Percentiles rank a stretch among this genome's conserved stretches.
Evolutionary conservation across 768 basidiomycete species (phyloP).

Genomic region (Dioszegia crocea): DNA sequence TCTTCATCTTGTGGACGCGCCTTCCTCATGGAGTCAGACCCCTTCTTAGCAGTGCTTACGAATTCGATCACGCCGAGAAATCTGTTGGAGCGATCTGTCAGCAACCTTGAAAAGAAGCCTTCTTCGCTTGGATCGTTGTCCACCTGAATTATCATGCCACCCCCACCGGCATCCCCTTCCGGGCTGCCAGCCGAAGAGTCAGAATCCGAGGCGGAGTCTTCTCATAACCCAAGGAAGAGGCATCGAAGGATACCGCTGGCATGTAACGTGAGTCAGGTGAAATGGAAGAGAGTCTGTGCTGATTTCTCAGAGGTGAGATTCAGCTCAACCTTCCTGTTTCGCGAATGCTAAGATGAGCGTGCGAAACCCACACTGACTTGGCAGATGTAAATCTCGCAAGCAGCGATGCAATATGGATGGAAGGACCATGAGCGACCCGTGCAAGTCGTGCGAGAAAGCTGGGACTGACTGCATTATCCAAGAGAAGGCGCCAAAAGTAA

Average conservation of each 20-base stretch:
- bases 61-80: too few relatives aligned
- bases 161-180: conserved; percentile 12
- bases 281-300: too few relatives aligned
- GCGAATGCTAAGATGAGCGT: too few relatives aligned
- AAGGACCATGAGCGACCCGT: conserved; percentile 7
- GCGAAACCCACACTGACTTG: too few relatives aligned
- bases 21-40: too few relatives aligned
- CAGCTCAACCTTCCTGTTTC: too few relatives aligned
- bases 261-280: conserved; percentile 11
- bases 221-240: not conserved
- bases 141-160: not conserved
- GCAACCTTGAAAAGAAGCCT: too few relatives aligned
- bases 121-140: too few relatives aligned
- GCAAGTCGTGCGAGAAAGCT: conserved; percentile 14
- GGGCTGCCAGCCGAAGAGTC: conserved; percentile 1
- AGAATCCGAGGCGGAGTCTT: conserved; percentile 11
- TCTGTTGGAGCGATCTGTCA: too few relatives aligned
- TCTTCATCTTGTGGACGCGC: too few relatives aligned
- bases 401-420: conserved; percentile 18
- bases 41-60: too few relatives aligned
- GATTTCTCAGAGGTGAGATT: not conserved
- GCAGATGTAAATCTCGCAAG: conserved; percentile 14
- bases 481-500: conserved; percentile 12
- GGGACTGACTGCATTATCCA: conserved; percentile 12
- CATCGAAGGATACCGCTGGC: conserved; percentile 10